These are phyloP conservation scores for Ceratobasidium sp. DNA, from an alignment of 1,284 basidiomycete species.

Conservation along the genomic window DNA sequence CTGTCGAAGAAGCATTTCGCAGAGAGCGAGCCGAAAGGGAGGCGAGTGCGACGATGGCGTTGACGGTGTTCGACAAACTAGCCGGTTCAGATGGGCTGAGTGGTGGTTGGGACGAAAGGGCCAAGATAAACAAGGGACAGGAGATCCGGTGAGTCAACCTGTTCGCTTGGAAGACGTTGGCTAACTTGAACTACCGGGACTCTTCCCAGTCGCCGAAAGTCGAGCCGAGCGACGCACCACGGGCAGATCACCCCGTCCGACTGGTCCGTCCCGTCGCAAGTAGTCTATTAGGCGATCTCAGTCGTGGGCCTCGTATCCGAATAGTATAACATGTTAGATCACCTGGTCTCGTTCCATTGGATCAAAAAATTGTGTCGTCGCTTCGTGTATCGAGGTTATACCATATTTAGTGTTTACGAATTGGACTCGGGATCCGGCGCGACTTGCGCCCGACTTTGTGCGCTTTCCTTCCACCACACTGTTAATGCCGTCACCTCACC, in stretches of 20 bases:
- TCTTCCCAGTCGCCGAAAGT: not conserved
- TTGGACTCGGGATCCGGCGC: constrained; percentile 10
- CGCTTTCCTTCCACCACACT: constrained; percentile 23
- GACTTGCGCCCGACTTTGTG: not conserved
- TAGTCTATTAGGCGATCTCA: constrained; percentile 11
- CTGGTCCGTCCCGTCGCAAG: constrained; percentile 8
- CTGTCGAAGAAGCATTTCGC: constrained; percentile 60
- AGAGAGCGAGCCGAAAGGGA: constrained; percentile 62
- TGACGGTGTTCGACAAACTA: constrained; percentile 28
- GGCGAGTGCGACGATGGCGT: constrained; percentile 35
- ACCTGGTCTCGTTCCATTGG: not conserved
- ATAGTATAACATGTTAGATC: not conserved
- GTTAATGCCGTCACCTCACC: constrained; percentile 41
- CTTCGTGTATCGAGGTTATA: too few species aligned
- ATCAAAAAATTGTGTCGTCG: not conserved
- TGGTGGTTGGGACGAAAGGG: constrained; percentile 19
- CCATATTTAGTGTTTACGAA: not conserved
- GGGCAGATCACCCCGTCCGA: constrained; percentile 21
- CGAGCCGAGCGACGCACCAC: not conserved
- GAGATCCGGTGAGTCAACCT: constrained; percentile 12
- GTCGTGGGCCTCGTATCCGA: not conserved
- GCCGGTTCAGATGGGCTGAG: constrained; percentile 22
- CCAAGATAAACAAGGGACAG: constrained; percentile 20
- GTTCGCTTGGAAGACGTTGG: not conserved
- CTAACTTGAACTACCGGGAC: not conserved